A percentile compares a stretch with the other conserved stretches of the same genome.
Evolutionary conservation across 2,329 filamentous ascomycete genomes (phyloP).

Genomic region (Penicillium sp.): DNA sequence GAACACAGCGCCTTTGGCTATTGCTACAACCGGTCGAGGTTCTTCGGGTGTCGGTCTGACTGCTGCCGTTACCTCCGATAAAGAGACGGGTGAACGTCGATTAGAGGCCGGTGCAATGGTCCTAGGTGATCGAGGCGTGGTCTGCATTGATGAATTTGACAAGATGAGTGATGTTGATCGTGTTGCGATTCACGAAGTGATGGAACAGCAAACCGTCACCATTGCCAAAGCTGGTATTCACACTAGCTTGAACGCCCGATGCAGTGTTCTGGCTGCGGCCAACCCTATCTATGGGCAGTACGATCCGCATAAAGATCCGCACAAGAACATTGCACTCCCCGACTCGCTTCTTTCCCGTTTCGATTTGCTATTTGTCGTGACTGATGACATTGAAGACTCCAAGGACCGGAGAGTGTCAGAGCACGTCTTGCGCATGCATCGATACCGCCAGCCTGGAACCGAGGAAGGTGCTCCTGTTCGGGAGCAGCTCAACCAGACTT

Average conservation of each 20-base stretch:
- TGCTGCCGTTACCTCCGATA: constrained; percentile 91
- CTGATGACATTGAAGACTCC: constrained; percentile 94
- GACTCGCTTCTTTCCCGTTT: constrained; percentile 97
- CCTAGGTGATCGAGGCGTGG: constrained; percentile 89
- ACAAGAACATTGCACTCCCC: constrained; percentile 95
- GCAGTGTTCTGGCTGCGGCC: constrained; percentile 90
- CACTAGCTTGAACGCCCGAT: constrained; percentile 91
- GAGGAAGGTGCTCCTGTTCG: constrained; percentile 93
- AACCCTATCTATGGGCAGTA: constrained; percentile 99
- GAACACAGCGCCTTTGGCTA: constrained; percentile 92
- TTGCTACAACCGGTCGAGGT: constrained; percentile 92
- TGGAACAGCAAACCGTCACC: constrained; percentile 99
- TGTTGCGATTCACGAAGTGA: constrained; percentile 99
- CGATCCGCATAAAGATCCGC: constrained; percentile 95
- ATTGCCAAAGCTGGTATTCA: constrained; percentile 98
- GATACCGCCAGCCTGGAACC: constrained; percentile 83
- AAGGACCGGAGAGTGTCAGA: constrained; percentile 88
- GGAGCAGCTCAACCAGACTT: constrained; percentile 74
- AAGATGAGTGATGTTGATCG: constrained; percentile 99
- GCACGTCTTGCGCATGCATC: constrained; percentile 94
- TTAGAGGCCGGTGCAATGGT: constrained; percentile 99
- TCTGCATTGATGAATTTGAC: constrained; percentile 99
- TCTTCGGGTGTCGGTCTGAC: constrained; percentile 97
- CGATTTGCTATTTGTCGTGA: constrained; percentile 94
- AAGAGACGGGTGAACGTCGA: constrained; percentile 91